Percentiles rank a stretch among this genome's conserved stretches.
Evolutionary conservation across 257 asterid genomes (phyloP).

Genomic region (Gentiana straminea): DNA sequence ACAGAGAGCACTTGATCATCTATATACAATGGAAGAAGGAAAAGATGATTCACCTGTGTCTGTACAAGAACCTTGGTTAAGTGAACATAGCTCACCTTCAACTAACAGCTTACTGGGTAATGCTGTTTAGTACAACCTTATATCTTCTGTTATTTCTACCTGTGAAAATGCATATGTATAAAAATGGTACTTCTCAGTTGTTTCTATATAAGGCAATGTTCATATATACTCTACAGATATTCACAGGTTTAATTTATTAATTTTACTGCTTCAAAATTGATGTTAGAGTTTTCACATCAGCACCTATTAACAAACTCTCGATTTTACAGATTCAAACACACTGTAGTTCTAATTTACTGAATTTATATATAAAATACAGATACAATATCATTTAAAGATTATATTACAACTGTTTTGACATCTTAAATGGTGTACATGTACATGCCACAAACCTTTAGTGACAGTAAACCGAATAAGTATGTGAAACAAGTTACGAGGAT

Average conservation of each 20-base stretch:
- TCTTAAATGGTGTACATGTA: too few relatives aligned
- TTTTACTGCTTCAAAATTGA: not conserved
- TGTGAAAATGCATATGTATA: conserved; percentile 7
- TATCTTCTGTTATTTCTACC: too few relatives aligned
- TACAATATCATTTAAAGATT: too few relatives aligned
- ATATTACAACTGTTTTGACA: too few relatives aligned
- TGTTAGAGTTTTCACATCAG: not conserved
- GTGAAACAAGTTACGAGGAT: too few relatives aligned
- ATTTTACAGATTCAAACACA: too few relatives aligned
- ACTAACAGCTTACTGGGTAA: conserved; percentile 55
- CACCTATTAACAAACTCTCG: too few relatives aligned
- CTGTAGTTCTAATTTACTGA: too few relatives aligned
- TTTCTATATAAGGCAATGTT: conserved; percentile 1
- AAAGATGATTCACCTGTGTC: conserved; percentile 63
- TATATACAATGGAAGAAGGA: conserved; percentile 23
- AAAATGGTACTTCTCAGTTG: not conserved
- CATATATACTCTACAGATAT: conserved; percentile 8
- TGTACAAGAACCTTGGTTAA: conserved; percentile 74
- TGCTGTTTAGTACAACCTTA: conserved; percentile 25
- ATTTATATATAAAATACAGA: too few relatives aligned
- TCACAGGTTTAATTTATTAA: conserved; percentile 13
- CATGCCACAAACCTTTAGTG: too few relatives aligned
- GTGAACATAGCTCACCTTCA: conserved; percentile 76
- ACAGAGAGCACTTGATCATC: conserved; percentile 10
- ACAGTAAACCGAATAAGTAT: too few relatives aligned